A percentile compares a stretch with the other conserved stretches of the same genome.
Conservation (phyloP, 1,139 yeast genomes). For the Lodderomyces parapsilosis region DNA sequence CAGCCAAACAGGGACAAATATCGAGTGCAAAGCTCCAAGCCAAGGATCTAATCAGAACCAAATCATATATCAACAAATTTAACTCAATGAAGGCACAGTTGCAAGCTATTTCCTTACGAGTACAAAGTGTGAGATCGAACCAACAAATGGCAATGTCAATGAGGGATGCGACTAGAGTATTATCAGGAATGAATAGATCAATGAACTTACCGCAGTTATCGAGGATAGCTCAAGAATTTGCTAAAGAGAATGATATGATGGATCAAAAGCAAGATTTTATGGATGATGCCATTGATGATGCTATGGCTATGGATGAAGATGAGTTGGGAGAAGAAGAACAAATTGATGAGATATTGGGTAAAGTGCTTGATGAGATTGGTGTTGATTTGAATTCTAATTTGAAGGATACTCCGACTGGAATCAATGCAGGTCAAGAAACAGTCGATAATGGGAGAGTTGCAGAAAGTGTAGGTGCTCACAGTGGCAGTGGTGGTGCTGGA, state of each 20-base stretch:
- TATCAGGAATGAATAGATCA: conserved; percentile 82
- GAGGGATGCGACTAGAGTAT: conserved; percentile 89
- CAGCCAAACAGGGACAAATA: conserved; percentile 87
- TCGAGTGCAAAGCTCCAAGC: conserved; percentile 93
- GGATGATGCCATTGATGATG: conserved; percentile 97
- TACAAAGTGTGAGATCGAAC: conserved; percentile 86
- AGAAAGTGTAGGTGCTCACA: conserved; percentile 37
- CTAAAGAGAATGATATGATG: conserved; percentile 92
- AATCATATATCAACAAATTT: conserved; percentile 79
- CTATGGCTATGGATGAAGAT: conserved; percentile 81
- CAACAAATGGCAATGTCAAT: conserved; percentile 95
- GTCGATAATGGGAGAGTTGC: conserved; percentile 42
- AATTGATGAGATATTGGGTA: conserved; percentile 87
- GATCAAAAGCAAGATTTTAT: conserved; percentile 98
- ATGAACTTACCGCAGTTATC: conserved; percentile 91
- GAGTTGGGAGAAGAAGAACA: conserved; percentile 75
- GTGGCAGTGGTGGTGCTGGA: conserved; percentile 13
- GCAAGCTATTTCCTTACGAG: conserved; percentile 88
- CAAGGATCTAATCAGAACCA: conserved; percentile 87
- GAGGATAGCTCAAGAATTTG: conserved; percentile 92
- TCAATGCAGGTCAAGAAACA: conserved; percentile 28
- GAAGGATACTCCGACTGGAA: conserved; percentile 64
- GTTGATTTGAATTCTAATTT: conserved; percentile 73
- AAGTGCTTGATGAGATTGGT: conserved; percentile 94
- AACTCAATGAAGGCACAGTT: conserved; percentile 92